A percentile compares a stretch with the other conserved stretches of the same genome.
Conservation (phyloP, 352 stramenopile genomes). For the Phytophthora fragariae region DNA sequence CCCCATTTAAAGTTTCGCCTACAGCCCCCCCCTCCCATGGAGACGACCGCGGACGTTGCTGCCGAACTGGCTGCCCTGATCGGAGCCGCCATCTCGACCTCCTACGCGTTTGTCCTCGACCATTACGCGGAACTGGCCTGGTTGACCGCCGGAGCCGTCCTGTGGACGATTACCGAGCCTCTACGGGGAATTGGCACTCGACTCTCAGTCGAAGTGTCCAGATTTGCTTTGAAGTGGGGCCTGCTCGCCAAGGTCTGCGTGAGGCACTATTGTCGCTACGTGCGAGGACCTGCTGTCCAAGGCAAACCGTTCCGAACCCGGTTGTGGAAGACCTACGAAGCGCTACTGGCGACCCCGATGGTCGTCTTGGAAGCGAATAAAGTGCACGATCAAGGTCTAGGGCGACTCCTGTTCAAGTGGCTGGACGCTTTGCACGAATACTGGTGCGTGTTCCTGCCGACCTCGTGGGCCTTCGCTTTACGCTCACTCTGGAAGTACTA, state of each 20-base stretch:
- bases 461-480: neutral
- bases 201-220: neutral
- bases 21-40: too few species aligned
- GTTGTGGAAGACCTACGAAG: neutral
- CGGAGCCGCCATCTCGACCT: too few species aligned
- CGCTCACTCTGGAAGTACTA: neutral
- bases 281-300: neutral
- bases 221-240: neutral
- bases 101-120: too few species aligned
- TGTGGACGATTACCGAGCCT: neutral
- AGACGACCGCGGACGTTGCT: too few species aligned
- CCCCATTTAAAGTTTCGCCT: too few species aligned
- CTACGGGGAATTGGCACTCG: neutral
- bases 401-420: neutral
- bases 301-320: neutral
- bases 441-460: neutral
- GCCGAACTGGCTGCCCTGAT: too few species aligned
- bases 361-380: neutral
- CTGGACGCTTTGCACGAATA: neutral
- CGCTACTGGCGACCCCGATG: neutral
- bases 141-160: neutral
- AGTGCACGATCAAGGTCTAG: neutral
- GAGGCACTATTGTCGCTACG: neutral
- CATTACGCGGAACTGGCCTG: neutral
- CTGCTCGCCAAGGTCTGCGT: neutral